phyloP scores from a whole-genome alignment of 306 rosid genomes.

The Astragalus membranaceus region DNA sequence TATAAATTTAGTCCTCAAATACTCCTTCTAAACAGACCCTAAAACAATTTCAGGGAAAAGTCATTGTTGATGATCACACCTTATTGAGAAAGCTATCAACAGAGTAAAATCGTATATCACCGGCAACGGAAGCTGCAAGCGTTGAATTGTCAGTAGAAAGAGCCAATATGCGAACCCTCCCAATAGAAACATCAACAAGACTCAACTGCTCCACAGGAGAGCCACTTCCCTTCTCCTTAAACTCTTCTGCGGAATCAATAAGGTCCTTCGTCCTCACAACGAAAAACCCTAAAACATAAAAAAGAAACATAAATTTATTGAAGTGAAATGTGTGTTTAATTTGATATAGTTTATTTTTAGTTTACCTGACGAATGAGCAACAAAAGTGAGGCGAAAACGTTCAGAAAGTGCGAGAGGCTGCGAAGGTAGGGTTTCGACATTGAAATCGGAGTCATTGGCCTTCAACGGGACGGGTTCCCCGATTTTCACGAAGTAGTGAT shows the following conservation, averaged over 20 bases:
- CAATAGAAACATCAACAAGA: constrained; percentile 52
- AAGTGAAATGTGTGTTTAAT: neutral
- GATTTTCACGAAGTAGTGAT: constrained; percentile 58
- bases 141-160: constrained; percentile 53
- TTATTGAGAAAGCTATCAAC: constrained; percentile 39
- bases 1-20: too few relatives aligned
- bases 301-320: neutral
- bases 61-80: constrained; percentile 24
- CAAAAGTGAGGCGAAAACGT: constrained; percentile 52
- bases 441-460: constrained; percentile 33
- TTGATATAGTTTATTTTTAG: neutral
- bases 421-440: constrained; percentile 40
- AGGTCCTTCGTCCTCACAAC: constrained; percentile 64
- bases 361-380: constrained; percentile 56
- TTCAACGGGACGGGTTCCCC: constrained; percentile 64
- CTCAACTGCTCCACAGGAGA: constrained; percentile 52
- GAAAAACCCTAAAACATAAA: constrained; percentile 48
- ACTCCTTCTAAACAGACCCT: too few relatives aligned
- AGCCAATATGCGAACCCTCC: constrained; percentile 56
- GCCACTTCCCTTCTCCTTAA: constrained; percentile 45
- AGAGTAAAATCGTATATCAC: constrained; percentile 41
- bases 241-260: constrained; percentile 49
- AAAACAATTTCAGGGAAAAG: neutral
- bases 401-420: constrained; percentile 78
- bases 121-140: constrained; percentile 51